Percentiles rank a stretch among this genome's conserved stretches.
These are phyloP conservation scores for Annulohypoxylon stygium DNA, from an alignment of 495 filamentous ascomycete genomes.

Conservation along the genomic window DNA sequence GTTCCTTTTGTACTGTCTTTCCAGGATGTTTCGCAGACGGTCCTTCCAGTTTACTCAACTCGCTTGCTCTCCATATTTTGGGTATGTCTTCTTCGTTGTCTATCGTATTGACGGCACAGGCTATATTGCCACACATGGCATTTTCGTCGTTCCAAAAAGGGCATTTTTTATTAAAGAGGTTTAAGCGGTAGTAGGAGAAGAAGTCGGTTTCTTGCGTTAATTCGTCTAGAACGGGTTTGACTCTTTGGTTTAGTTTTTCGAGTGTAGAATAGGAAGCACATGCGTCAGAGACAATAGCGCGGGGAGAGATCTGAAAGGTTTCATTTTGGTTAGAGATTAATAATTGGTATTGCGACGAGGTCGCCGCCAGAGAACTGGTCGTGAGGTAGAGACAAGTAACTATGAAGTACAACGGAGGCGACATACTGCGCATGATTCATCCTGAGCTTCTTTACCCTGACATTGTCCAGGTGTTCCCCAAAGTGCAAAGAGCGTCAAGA, in stretches of 20 bases:
- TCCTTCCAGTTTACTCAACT: slow-evolving; percentile 92
- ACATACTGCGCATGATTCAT: slow-evolving; percentile 64
- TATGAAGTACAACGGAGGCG: slow-evolving; percentile 43
- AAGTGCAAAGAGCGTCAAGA: slow-evolving; percentile 81
- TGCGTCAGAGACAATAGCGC: slow-evolving; percentile 80
- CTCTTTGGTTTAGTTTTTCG: slow-evolving; percentile 81
- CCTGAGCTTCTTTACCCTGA: slow-evolving; percentile 52
- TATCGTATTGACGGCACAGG: slow-evolving; percentile 95
- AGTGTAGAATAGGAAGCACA: slow-evolving; percentile 93
- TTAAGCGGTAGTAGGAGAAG: slow-evolving; percentile 96
- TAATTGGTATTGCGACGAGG: slow-evolving; percentile 42
- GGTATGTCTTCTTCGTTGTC: slow-evolving; percentile 96
- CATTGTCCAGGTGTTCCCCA: slow-evolving; percentile 67
- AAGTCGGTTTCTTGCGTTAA: slow-evolving; percentile 92
- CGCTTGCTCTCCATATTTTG: slow-evolving; percentile 87
- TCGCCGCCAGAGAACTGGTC: slow-evolving; percentile 41
- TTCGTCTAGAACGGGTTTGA: slow-evolving; percentile 83
- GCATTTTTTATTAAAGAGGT: slow-evolving; percentile 94
- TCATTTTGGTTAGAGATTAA: slow-evolving; percentile 55
- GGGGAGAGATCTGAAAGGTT: slow-evolving; percentile 64
- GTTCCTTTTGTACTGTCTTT: slow-evolving; percentile 74
- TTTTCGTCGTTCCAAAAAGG: slow-evolving; percentile 96
- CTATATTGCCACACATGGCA: slow-evolving; percentile 97
- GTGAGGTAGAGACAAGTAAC: slow-evolving; percentile 42
- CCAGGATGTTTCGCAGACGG: slow-evolving; percentile 91